Percentiles rank a stretch among this genome's conserved stretches.
phyloP scores from a whole-genome alignment of 208 protist species.

The Crithidia thermophila region DNA sequence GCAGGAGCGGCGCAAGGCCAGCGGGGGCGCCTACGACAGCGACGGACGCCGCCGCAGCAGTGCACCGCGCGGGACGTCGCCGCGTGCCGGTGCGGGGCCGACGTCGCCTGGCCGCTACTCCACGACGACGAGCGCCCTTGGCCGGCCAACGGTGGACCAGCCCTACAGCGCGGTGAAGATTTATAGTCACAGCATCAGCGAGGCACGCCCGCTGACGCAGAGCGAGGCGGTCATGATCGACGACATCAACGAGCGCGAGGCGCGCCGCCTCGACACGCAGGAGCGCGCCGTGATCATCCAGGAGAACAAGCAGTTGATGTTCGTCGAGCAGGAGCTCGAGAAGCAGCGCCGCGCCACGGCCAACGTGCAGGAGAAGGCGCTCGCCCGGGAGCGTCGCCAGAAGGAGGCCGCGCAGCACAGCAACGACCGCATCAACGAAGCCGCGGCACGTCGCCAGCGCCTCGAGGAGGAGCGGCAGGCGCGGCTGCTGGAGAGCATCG shows the following conservation, averaged over 20 bases:
- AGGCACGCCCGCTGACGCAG: slow-evolving; percentile 43
- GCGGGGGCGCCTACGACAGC: slow-evolving; percentile 11
- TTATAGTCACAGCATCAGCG: slow-evolving; percentile 40
- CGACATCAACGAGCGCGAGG: slow-evolving; percentile 67
- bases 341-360: slow-evolving; percentile 26
- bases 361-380: slow-evolving; percentile 35
- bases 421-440: slow-evolving; percentile 36
- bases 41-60: slow-evolving; percentile 18
- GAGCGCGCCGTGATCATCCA: slow-evolving; percentile 37
- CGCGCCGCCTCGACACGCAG: slow-evolving; percentile 36
- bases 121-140: slow-evolving; percentile 4
- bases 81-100: slow-evolving; percentile 11
- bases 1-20: slow-evolving; percentile 33
- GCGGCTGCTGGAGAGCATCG: slow-evolving; percentile 25
- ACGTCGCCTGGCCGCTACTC: slow-evolving; percentile 23
- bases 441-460: slow-evolving; percentile 19
- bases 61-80: slow-evolving; percentile 22
- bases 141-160: slow-evolving; percentile 11
- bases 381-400: slow-evolving; percentile 30
- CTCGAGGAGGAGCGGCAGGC: slow-evolving; percentile 37
- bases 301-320: slow-evolving; percentile 41
- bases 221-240: slow-evolving; percentile 46
- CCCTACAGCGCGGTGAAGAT: slow-evolving; percentile 50
- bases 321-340: slow-evolving; percentile 39
- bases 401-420: slow-evolving; percentile 30